Percentiles rank a stretch among this genome's conserved stretches.
Evolutionary conservation across 108 stramenopile genomes (phyloP).

Genomic region (Nitzschia sp.): DNA sequence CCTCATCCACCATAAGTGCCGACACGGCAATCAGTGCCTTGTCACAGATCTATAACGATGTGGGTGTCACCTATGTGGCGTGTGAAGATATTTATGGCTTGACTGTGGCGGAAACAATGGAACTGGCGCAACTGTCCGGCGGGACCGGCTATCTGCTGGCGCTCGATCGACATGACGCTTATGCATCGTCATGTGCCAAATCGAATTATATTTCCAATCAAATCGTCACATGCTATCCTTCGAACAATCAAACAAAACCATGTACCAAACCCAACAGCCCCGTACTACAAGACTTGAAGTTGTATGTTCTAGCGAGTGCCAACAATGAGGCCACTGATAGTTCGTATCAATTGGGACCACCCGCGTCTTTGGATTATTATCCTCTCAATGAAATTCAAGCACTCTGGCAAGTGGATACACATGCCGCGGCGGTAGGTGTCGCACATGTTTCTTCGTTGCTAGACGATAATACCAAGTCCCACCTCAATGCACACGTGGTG

Average conservation of each 20-base stretch:
- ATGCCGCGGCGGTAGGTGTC: conserved; percentile 56
- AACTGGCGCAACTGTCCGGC: conserved; percentile 34
- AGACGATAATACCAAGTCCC: conserved; percentile 67
- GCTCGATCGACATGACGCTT: conserved; percentile 67
- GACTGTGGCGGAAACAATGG: conserved; percentile 63
- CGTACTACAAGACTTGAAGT: conserved; percentile 27
- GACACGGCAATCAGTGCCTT: conserved; percentile 37
- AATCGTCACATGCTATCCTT: conserved; percentile 69
- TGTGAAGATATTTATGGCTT: conserved; percentile 56
- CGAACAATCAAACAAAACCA: conserved; percentile 28
- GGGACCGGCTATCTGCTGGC: conserved; percentile 66
- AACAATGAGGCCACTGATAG: conserved; percentile 70
- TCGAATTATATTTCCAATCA: conserved; percentile 54
- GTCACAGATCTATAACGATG: conserved; percentile 47
- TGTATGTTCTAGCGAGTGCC: conserved; percentile 60
- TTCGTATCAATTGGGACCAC: conserved; percentile 60
- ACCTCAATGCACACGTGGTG: conserved; percentile 60
- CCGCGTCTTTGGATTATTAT: conserved; percentile 43
- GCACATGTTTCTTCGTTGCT: conserved; percentile 59
- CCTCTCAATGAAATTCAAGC: conserved; percentile 81
- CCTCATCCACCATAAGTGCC: conserved; percentile 11
- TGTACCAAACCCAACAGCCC: conserved; percentile 36
- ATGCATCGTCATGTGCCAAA: conserved; percentile 70
- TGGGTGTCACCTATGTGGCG: conserved; percentile 52
- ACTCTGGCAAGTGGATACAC: conserved; percentile 73